Conservation (phyloP, 202 grass and related monocot species). For the Brachypodium distachyon region DNA sequence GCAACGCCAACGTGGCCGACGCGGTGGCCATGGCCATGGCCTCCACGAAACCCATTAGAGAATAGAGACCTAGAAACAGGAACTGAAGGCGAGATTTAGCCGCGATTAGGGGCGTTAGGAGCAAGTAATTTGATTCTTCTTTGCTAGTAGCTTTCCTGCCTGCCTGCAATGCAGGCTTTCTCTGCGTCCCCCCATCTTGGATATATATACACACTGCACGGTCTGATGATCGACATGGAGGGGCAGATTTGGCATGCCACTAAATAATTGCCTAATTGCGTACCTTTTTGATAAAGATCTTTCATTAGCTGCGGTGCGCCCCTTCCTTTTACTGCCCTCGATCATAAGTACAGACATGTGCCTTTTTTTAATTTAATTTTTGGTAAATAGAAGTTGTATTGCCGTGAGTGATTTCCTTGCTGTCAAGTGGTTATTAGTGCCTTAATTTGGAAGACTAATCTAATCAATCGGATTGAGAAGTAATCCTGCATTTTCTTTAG, state of each 20-base stretch:
- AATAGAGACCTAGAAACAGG: not conserved
- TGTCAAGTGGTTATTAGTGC: not conserved
- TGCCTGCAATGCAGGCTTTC: not conserved
- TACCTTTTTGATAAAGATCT: no score
- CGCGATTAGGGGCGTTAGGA: not conserved
- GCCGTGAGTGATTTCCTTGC: not conserved
- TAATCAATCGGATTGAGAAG: not conserved
- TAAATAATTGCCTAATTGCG: not conserved
- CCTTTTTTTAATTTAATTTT: no score
- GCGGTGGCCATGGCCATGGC: not conserved
- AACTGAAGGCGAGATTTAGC: not conserved
- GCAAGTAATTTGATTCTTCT: not conserved
- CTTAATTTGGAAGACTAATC: not conserved
- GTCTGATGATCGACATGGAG: not conserved
- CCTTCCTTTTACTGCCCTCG: not conserved
- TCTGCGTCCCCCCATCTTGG: not conserved
- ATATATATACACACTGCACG: slow-evolving; percentile 40
- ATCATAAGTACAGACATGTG: not conserved
- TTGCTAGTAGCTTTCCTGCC: not conserved
- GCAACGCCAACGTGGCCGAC: slow-evolving; percentile 8
- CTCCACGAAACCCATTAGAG: slow-evolving; percentile 5
- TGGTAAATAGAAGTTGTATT: not conserved
- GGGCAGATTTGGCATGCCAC: not conserved
- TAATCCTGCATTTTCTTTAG: not conserved
- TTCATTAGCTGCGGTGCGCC: no score